Evolutionary conservation across 1,284 basidiomycete genomes (phyloP).

Genomic region (Melampsora larici-populina): DNA sequence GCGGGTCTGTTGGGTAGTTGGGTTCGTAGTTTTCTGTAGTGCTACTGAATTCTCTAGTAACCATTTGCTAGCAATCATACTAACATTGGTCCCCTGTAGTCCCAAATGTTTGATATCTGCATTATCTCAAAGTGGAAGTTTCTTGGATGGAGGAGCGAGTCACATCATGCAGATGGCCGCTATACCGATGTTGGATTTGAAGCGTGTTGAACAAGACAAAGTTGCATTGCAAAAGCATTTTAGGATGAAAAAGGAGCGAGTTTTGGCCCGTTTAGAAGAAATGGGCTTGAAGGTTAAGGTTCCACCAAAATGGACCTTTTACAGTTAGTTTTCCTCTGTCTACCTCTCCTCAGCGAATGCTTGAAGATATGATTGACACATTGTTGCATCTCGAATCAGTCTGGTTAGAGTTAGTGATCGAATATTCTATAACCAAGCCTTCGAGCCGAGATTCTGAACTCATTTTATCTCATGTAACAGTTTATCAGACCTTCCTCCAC

Average conservation of each 20-base stretch:
- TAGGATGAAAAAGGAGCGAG: conserved; percentile 83
- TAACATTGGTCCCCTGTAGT: not conserved
- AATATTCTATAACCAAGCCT: conserved; percentile 62
- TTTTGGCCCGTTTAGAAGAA: conserved; percentile 72
- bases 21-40: conserved; percentile 38
- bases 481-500: conserved; percentile 69
- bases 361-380: conserved; percentile 42
- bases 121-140: conserved; percentile 71
- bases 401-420: conserved; percentile 31
- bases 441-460: conserved; percentile 60
- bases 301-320: conserved; percentile 39
- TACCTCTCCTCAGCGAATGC: not conserved
- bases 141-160: conserved; percentile 49
- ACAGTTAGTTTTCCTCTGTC: conserved; percentile 7
- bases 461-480: conserved; percentile 69
- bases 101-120: not conserved
- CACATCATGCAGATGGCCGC: conserved; percentile 71
- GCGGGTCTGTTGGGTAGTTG: conserved; percentile 94
- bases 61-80: no score
- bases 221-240: conserved; percentile 75
- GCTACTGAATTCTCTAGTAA: no score
- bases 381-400: not conserved
- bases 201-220: conserved; percentile 68
- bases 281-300: conserved; percentile 70
- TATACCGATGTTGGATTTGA: conserved; percentile 71